Conservation (phyloP, 495 filamentous ascomycete species). For the Aspergillus diversus region DNA sequence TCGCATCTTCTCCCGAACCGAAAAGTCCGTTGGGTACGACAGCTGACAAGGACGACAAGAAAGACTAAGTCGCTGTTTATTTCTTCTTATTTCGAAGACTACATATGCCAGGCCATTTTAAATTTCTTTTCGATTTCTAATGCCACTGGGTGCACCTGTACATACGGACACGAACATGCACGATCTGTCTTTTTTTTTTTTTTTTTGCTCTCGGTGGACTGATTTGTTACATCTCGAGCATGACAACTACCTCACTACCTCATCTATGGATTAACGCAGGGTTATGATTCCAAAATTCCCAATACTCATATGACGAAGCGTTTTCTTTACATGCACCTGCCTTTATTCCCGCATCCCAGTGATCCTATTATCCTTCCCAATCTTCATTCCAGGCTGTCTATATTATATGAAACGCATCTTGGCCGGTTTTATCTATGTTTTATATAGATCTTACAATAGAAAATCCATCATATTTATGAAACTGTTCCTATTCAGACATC, state of each 20-base stretch:
- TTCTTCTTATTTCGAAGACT: slow-evolving; percentile 19
- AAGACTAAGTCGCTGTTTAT: slow-evolving; percentile 31
- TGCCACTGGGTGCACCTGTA: slow-evolving; percentile 21
- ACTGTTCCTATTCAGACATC: no score
- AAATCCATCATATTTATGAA: background rate
- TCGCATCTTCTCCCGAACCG: slow-evolving; percentile 41
- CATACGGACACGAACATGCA: slow-evolving; percentile 32
- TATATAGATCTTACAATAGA: background rate
- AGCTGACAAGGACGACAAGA: slow-evolving; percentile 40
- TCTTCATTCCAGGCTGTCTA: background rate
- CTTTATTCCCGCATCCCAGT: background rate
- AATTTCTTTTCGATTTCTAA: slow-evolving; percentile 8
- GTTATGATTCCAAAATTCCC: slow-evolving; percentile 40
- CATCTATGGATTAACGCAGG: slow-evolving; percentile 39
- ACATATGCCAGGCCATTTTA: background rate
- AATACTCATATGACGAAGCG: slow-evolving; percentile 38
- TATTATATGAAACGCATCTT: background rate
- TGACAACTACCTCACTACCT: slow-evolving; percentile 18
- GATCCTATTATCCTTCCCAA: background rate
- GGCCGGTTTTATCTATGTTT: background rate
- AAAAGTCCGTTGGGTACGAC: slow-evolving; percentile 27
- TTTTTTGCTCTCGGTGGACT: slow-evolving; percentile 12
- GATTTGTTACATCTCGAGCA: slow-evolving; percentile 23
- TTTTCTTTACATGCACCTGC: slow-evolving; percentile 29
- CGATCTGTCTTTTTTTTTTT: slow-evolving; percentile 22